Evolutionary conservation across 139 green algal genomes (phyloP), one percentile per base, ranked within the genome.

Genomic region (Mesotaenium endlicherianum): DNA sequence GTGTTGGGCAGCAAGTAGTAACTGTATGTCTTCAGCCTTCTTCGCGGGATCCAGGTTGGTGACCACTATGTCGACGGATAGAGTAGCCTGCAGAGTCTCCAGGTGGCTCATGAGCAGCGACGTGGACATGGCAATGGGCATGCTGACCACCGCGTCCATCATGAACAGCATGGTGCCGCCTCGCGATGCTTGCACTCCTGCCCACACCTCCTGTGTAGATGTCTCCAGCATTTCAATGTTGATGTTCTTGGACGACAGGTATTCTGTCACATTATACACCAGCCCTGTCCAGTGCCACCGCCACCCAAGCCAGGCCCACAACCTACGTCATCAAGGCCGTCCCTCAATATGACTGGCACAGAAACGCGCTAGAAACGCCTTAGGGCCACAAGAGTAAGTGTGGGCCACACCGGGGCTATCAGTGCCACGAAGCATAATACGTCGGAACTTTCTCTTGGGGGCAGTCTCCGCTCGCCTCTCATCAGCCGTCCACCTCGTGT

Each of bases 171-270:
- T 78, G 20, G 78, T 71, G 45, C 78, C 78, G 20, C 78, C 78
- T 40, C 78, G 78, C 8, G 78, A 59, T 1, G 78, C 78, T 57
- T 84, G 57, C 45, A 74, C 2, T 5, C 2, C 43, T 1, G n/a
- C 2, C n/a, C 4, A 1, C 0, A 89, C 77, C 44, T 74, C 43
- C n/a, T 82, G 14, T 5, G 84, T 89, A 6, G 69, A 69, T 3
- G 78, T 89, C 17, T 85, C 76, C 34, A 89, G 40, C 36, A 55
- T 79, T 36, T 89, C 84, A n/a, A 89, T 86, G 80, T 89, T 89
- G 3, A 89, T 78, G 3, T 67, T 34, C 20, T 81, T 42, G 0
- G 31, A 42, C 34, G 77, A 38, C 0, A 89, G 78, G 36, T 60
- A 82, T n/a, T 83, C 69, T 0, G 84, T 75, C 39, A 89, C 58